Evolutionary conservation across 2,329 filamentous ascomycete species (phyloP), one percentile per base, ranked within the genome.

Genomic region (Nigrospora osmanthi): DNA sequence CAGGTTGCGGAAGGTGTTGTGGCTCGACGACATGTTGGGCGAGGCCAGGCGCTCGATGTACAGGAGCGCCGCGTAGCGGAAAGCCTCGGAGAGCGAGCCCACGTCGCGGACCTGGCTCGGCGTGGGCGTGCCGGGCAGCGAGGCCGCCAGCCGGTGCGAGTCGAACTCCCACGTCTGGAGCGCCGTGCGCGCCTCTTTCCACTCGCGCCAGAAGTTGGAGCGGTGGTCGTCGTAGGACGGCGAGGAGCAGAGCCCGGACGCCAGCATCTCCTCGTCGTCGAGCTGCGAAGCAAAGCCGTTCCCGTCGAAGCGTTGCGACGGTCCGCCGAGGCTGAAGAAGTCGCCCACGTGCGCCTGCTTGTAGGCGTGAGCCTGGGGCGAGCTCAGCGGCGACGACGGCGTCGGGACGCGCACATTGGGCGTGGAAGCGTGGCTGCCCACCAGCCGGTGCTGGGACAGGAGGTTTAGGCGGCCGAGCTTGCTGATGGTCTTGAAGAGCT

Each of bases 11-110:
- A 95, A 89, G 59, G 84, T 86, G 54, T 81, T 79, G 57, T 90
- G 79, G 14, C 76, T 77, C 0, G 87, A 86, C 2, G 88, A 80
- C 2, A 87, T 69, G 45, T 78, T 76, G 0, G 89, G 90, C 52
- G 84, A 82, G 2, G 87, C 89, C 19, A 96, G 79, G 5, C 90
- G 85, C 68, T 95, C 89, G 11, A 86, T 90, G 69, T 95, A 96
- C 11, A 96, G 76, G 32, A 96, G 75, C 0, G 89, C 90, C 0
- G 89, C 83, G 62, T 93, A 89, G 15, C 90, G 86, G 73, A 95
- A 96, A 11, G 86, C 86, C 63, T 95, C 89, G 16, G 87, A 94
- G 42, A 95, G 84, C 56, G 89, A 87, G 32, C 82, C 76, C 11
- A 95, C 72, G 51, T 94, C 89, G 17, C 81, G 73, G 2, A 86